Evolutionary conservation across 805 yeast genomes (phyloP), one percentile per base, ranked within the genome.

Genomic region (Zygosaccharomyces pseudorouxii): DNA sequence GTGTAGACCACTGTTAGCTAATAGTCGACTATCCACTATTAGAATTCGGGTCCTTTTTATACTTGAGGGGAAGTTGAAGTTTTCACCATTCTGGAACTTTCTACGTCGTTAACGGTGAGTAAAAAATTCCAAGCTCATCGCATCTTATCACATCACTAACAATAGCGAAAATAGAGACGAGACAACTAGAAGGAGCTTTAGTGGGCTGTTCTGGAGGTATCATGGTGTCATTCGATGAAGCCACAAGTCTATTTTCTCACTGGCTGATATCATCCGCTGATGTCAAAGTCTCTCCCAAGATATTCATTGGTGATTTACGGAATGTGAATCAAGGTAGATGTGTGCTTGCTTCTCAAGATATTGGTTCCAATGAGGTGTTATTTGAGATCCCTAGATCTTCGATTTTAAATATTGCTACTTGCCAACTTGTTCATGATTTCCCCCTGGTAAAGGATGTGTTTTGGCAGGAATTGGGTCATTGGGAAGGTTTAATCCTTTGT

Each of bases 401-500:
- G 0, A 64, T 85, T 5, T 57, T 92, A 43, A 80, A 82, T 55
- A 73, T 81, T n/a, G 77, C 75, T 14, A 84, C 81, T 8, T 77
- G 83, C 25, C 63, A 77, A 1, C 63, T 84, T 16, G 9, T 64
- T 71, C 12, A 58, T 53, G 30, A 71, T 67, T 5, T 69, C 64
- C 30, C 71, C 52, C 31, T 40, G 20, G 18, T 65, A 8, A 56
- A 58, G 29, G 71, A 63, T 1, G 61, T 59, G 38, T 55, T 71
- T 1, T 59, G 82, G 41, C 59, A 63, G 1, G 70, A 80, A 25
- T 42, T 62, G 43, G 76, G 75, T 43, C 84, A 82, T 40, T 92
- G 98, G 98, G 85, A 86, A 48, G 79, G 84, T 1, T 69, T 93
- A 50, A 82, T 90, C 38, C 61, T 88, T 35, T 74, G 82, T 14